Base-by-base conservation (phyloP, 495 filamentous ascomycete genomes). In the Antarctomyces pellizariae region DNA sequence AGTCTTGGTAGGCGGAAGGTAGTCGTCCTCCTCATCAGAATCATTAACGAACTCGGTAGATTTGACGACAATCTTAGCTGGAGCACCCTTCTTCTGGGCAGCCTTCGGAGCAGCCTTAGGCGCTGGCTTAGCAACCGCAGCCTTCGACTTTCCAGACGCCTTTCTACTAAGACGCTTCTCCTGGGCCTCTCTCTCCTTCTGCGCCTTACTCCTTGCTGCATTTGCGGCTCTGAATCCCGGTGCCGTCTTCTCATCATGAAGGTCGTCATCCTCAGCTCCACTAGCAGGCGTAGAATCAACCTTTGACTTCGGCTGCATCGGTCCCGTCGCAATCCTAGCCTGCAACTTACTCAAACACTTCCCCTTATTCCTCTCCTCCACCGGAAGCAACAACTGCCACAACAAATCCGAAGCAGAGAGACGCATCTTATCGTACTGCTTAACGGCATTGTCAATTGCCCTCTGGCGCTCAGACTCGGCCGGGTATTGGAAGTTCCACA, bases 391-490 rank as follows among this genome's bases (percentile, higher is more conserved):
- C 36, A 54, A 57, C 44, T 92, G 75, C 79, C 82, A 92, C 2
- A 75, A 51, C 25, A 67, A 62, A 33, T 86, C 78, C 3, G 64
- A 59, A 16, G 62, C 56, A 13, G 59, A 61, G n/a, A 90, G 47
- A 3, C 82, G 65, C 52, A 72, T 56, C 29, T 71, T 67, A 52
- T 92, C 82, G 38, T 74, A 90, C 13, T 71, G 60, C 19, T 61
- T 69, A 28, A 89, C 62, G n/a, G 79, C 76, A 41, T 75, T 77
- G 38, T 84, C 69, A 44, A 91, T 83, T 7, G 76, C 82, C 7
- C 58, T 56, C 39, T 80, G 57, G 14, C 80, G 69, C 36, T 83
- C 74, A 17, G 67, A 64, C 16, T 61, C 46, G 13, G 46, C 61
- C 9, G 54, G 53, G 44, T 83, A 86, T 4, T 60, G 53, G 45